phyloP scores from a whole-genome alignment of 192 early-diverging fungal species.

The Tieghemiomyces parasiticus region DNA sequence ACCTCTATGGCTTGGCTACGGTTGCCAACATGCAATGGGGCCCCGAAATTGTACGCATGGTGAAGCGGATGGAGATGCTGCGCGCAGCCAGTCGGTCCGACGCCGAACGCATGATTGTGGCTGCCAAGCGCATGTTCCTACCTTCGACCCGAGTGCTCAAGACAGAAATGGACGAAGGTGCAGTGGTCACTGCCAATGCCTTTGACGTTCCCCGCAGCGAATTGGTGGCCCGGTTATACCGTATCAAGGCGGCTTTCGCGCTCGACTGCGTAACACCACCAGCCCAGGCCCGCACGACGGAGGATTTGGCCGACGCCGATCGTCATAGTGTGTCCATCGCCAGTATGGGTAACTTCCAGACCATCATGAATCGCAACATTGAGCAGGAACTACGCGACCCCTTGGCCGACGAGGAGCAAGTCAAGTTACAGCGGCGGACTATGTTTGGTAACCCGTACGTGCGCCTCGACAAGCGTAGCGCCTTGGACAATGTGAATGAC shows the following conservation, averaged over 20 bases:
- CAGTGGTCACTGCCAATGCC: constrained; percentile 30
- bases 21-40: constrained; percentile 1
- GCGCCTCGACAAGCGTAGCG: constrained; percentile 29
- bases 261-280: constrained; percentile 27
- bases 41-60: constrained; percentile 16
- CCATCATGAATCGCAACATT: constrained; percentile 34
- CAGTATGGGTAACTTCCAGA: constrained; percentile 52
- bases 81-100: constrained; percentile 19
- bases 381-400: constrained; percentile 45
- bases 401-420: constrained; percentile 43
- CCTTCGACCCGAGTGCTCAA: constrained; percentile 17
- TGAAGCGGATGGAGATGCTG: constrained; percentile 16
- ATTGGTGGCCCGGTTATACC: constrained; percentile 32
- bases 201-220: constrained; percentile 47
- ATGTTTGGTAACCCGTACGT: constrained; percentile 70
- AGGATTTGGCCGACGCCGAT: constrained; percentile 35
- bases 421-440: constrained; percentile 33
- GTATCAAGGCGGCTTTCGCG: constrained; percentile 37
- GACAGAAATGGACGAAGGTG: constrained; percentile 10
- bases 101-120: constrained; percentile 11
- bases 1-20: constrained; percentile 22
- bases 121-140: constrained; percentile 12
- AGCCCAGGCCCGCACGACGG: constrained; percentile 11
- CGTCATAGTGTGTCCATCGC: constrained; percentile 50
- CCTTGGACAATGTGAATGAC: constrained; percentile 29